Evolutionary conservation across 177 flowering plant genomes (phyloP), one percentile per base, ranked within the genome.

Genomic region (Vitis hybrid): DNA sequence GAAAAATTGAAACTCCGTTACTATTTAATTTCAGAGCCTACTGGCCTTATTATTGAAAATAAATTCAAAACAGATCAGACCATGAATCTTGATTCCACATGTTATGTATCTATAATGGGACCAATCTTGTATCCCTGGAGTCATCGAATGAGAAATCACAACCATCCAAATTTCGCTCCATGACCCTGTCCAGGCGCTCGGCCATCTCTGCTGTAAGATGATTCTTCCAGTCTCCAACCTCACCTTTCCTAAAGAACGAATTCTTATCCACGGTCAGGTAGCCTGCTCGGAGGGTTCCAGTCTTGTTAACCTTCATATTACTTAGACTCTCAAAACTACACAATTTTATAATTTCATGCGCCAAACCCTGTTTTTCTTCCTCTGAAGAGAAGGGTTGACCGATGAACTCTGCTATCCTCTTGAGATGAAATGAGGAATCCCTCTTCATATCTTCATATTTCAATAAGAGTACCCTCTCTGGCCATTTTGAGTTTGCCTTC

Each of bases 281-380:
- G 11, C 54, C 51, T n/a, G 11, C 15, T 18, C 10, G 18, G 46
- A 66, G 24, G 24, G 24, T 49, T 17, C 58, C 64, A 30, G 3
- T 20, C 12, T 52, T 68, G 52, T 68, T 72, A 27, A 72, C 71
- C 12, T 68, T 73, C 17, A 68, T 50, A 58, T 68, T 68, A 11
- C 48, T 72, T 59, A 76, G 49, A 13, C 64, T 50, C 12, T 76
- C 70, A 64, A 76, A 76, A 61, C 79, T 62, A 32, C 67, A 62
- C 7, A 70, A 51, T 18, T 27, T 63, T 30, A 70, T 10, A 17
- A 70, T 70, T 11, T 63, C 67, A 17, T 63, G 15, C 41, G 63
- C 52, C 5, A 4, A 20, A 10, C 67, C 65, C 24, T 21, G n/a
- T 18, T 3, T 32, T 55, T 54, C 67, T 35, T 70, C 73, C 14